phyloP scores from a whole-genome alignment of 2,329 filamentous ascomycete species.

The Delphinella strobiligena region DNA sequence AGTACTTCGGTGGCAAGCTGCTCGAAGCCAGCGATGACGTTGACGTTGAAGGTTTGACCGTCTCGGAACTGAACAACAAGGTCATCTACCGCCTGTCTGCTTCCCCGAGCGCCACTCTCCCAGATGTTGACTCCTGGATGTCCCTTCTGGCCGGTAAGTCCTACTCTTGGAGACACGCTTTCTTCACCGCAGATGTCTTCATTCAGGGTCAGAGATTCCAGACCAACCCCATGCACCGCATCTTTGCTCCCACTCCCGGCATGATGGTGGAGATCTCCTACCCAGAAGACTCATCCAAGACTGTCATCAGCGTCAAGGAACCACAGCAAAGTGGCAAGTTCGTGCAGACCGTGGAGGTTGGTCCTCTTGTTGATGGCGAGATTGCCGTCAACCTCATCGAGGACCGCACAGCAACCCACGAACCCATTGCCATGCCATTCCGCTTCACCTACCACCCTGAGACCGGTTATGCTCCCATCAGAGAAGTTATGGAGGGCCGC shows the following conservation, averaged over 20 bases:
- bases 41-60: conserved; percentile 75
- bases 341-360: conserved; percentile 78
- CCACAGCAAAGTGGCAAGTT: conserved; percentile 77
- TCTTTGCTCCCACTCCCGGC: conserved; percentile 76
- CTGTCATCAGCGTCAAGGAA: conserved; percentile 76
- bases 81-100: conserved; percentile 73
- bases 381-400: conserved; percentile 87
- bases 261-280: conserved; percentile 79
- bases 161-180: conserved; percentile 87
- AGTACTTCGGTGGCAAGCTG: conserved; percentile 91
- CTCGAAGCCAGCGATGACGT: conserved; percentile 58
- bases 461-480: conserved; percentile 92
- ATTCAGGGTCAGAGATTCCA: conserved; percentile 95
- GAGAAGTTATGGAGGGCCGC: conserved; percentile 87
- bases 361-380: conserved; percentile 60
- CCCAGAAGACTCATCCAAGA: conserved; percentile 72
- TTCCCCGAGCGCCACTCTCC: conserved; percentile 60
- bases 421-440: conserved; percentile 71
- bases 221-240: conserved; percentile 86
- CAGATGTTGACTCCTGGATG: conserved; percentile 73
- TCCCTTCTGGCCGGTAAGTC: conserved; percentile 72
- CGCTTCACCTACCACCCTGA: conserved; percentile 91
- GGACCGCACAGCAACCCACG: conserved; percentile 74
- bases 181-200: conserved; percentile 86
- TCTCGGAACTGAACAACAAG: conserved; percentile 69